Percentiles rank a stretch among this genome's conserved stretches.
Conservation (phyloP, 179 eudicot genomes). For the Silene noctiflora region DNA sequence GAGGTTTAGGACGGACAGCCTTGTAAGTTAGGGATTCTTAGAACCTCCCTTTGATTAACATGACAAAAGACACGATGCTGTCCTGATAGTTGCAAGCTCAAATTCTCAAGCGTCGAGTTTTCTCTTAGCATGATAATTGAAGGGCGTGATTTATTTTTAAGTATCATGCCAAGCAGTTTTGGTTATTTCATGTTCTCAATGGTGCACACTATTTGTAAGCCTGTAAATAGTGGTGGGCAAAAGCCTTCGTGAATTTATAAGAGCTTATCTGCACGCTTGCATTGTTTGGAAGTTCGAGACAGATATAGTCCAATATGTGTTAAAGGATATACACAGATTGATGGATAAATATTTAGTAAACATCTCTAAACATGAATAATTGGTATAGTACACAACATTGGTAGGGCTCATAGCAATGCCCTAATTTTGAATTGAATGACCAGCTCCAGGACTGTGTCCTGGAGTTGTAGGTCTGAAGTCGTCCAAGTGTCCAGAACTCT, state of each 20-base stretch:
- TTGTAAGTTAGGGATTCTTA: not conserved
- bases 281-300: conserved; percentile 9
- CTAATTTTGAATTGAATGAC: conserved; percentile 42
- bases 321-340: not conserved
- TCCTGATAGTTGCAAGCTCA: not conserved
- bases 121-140: not conserved
- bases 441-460: conserved; percentile 64
- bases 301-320: not conserved
- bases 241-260: not conserved
- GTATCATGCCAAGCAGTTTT: not conserved
- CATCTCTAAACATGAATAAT: conserved; percentile 2
- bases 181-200: not conserved
- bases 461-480: conserved; percentile 55
- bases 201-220: not conserved
- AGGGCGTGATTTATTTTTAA: not conserved
- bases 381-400: conserved; percentile 1
- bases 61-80: not conserved
- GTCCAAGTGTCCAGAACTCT: conserved; percentile 36
- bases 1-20: not conserved
- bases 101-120: not conserved
- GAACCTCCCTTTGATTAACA: not conserved
- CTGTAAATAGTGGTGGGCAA: not conserved
- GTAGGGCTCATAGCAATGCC: conserved; percentile 13
- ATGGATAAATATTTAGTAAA: not conserved
- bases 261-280: conserved; percentile 23